These are phyloP conservation scores for Fusarium sp. DNA, from an alignment of 2,329 filamentous ascomycete genomes.

Conservation along the genomic window DNA sequence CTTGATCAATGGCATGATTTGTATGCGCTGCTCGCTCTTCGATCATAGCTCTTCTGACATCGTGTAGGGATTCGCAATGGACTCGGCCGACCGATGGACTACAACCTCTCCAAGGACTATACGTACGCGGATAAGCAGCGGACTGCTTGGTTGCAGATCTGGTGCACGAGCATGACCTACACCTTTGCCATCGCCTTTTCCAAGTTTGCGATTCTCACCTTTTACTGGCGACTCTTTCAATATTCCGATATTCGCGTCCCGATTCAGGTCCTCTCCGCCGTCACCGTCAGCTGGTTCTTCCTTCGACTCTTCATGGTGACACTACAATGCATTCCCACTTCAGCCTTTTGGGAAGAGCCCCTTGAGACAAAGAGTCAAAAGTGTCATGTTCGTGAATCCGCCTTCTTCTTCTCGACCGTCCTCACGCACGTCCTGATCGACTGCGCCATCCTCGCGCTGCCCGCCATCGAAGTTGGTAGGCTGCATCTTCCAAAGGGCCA, in stretches of 20 bases:
- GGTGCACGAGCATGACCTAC: slow-evolving; percentile 45
- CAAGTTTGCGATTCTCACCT: slow-evolving; percentile 46
- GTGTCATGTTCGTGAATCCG: slow-evolving; percentile 48
- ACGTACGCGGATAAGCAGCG: slow-evolving; percentile 27
- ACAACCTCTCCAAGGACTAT: slow-evolving; percentile 24
- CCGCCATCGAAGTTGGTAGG: slow-evolving; percentile 48
- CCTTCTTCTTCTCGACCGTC: slow-evolving; percentile 49
- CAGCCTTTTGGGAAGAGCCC: slow-evolving; percentile 48
- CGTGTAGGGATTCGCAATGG: slow-evolving; percentile 22
- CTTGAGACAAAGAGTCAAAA: slow-evolving; percentile 35
- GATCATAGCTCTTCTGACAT: neutral
- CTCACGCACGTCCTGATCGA: slow-evolving; percentile 49
- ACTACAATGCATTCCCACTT: slow-evolving; percentile 50
- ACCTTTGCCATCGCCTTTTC: slow-evolving; percentile 44
- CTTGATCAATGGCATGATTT: slow-evolving; percentile 30
- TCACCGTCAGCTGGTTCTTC: slow-evolving; percentile 44
- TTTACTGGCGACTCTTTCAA: slow-evolving; percentile 49
- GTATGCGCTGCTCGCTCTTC: slow-evolving; percentile 3
- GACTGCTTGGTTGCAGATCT: slow-evolving; percentile 40
- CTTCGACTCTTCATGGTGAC: slow-evolving; percentile 48
- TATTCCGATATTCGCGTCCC: slow-evolving; percentile 44
- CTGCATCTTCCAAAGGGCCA: slow-evolving; percentile 45
- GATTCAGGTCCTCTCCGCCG: slow-evolving; percentile 42
- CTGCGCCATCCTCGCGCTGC: slow-evolving; percentile 47
- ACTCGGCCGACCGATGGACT: slow-evolving; percentile 32